A percentile compares a stretch with the other conserved stretches of the same genome.
Evolutionary conservation across 495 filamentous ascomycete species (phyloP).

Genomic region (Penicillium parvum): DNA sequence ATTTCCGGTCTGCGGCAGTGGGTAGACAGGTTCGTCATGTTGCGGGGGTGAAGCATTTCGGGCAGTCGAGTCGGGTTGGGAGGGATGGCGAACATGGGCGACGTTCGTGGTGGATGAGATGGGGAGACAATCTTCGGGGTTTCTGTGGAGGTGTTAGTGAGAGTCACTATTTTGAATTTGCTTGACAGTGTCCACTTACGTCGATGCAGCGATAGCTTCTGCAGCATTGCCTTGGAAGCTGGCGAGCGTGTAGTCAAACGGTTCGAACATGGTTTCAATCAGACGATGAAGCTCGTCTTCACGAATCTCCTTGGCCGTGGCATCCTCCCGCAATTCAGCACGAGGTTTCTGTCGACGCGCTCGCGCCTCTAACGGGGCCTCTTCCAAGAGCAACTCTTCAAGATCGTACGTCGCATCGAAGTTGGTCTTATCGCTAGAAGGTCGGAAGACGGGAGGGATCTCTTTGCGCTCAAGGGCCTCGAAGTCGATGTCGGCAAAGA

Average conservation of each 20-base stretch:
- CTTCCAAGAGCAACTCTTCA: slow-evolving; percentile 89
- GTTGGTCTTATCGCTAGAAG: slow-evolving; percentile 96
- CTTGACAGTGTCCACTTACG: slow-evolving; percentile 18
- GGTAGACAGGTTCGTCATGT: slow-evolving; percentile 23
- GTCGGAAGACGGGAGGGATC: slow-evolving; percentile 84
- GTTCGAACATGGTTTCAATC: slow-evolving; percentile 91
- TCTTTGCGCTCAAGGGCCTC: slow-evolving; percentile 80
- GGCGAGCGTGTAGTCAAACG: slow-evolving; percentile 87
- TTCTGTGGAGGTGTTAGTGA: slow-evolving; percentile 16
- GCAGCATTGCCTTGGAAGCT: slow-evolving; percentile 50
- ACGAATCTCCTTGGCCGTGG: slow-evolving; percentile 89
- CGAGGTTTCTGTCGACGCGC: slow-evolving; percentile 90
- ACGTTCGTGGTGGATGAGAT: slow-evolving; percentile 23
- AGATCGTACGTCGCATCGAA: slow-evolving; percentile 98
- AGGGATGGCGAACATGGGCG: slow-evolving; percentile 35
- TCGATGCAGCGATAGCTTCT: slow-evolving; percentile 36
- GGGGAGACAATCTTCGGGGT: slow-evolving; percentile 41
- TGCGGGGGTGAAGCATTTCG: slow-evolving; percentile 28
- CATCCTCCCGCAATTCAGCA: slow-evolving; percentile 86
- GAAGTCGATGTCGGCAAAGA: slow-evolving; percentile 87
- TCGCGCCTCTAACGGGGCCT: slow-evolving; percentile 89
- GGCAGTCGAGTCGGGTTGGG: slow-evolving; percentile 31
- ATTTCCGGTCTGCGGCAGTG: slow-evolving; percentile 20
- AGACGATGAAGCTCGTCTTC: slow-evolving; percentile 91
- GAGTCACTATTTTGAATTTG: too few relatives aligned